phyloP scores from a whole-genome alignment of 2,329 filamentous ascomycete genomes.

The Pyricularia pennisetigena region DNA sequence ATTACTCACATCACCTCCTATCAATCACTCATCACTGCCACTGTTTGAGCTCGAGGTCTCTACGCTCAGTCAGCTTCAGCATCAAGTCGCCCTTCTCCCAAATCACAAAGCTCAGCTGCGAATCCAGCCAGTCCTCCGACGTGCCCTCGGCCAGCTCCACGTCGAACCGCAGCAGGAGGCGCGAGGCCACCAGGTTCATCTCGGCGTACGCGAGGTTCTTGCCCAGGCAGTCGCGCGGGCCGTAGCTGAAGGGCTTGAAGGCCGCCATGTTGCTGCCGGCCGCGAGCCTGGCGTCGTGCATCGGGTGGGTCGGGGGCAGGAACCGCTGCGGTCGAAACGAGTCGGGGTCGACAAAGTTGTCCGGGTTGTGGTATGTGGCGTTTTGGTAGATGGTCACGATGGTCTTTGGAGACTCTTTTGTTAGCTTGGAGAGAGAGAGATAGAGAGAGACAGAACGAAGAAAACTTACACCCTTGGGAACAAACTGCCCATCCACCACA shows the following conservation, averaged over 20 bases:
- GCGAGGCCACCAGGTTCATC: constrained; percentile 15
- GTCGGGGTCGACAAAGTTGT: not conserved
- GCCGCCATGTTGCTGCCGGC: not conserved
- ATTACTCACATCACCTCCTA: too few relatives aligned
- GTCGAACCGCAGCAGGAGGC: too few relatives aligned
- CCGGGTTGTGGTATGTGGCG: not conserved
- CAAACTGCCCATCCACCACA: not conserved
- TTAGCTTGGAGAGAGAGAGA: too few relatives aligned
- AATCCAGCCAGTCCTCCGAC: too few relatives aligned
- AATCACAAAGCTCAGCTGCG: too few relatives aligned
- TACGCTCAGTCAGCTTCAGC: too few relatives aligned
- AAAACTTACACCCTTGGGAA: not conserved
- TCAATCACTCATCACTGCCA: too few relatives aligned
- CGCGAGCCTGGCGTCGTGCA: not conserved
- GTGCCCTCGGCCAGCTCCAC: too few relatives aligned
- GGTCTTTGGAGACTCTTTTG: not conserved
- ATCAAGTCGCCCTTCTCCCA: too few relatives aligned
- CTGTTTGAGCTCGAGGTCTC: too few relatives aligned
- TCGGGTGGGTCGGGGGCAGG: not conserved
- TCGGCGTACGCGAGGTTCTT: constrained; percentile 27
- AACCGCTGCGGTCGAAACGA: not conserved
- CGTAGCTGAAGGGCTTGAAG: constrained; percentile 5
- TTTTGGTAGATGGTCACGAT: not conserved
- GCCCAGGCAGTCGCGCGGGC: constrained; percentile 3
- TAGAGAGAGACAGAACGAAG: not conserved